Percentiles rank a stretch among this genome's conserved stretches.
Evolutionary conservation across 768 basidiomycete genomes (phyloP).

Genomic region (Suillus plorans): DNA sequence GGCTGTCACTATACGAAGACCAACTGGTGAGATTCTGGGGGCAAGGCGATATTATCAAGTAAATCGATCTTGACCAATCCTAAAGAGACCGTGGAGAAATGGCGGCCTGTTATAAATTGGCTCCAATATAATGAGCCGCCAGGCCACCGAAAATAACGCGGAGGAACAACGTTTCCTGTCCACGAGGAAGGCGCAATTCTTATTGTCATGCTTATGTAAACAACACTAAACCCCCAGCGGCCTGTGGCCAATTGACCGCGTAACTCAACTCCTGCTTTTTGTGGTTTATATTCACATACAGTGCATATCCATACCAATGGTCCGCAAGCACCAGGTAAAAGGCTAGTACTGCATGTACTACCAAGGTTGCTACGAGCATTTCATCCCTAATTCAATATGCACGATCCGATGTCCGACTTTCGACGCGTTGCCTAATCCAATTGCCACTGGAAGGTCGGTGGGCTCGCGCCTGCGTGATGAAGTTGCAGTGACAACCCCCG

Average conservation of each 20-base stretch:
- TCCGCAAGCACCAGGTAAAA: neutral
- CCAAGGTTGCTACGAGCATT: neutral
- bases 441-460: neutral
- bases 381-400: neutral
- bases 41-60: neutral
- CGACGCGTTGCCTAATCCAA: neutral
- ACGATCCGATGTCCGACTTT: conserved; percentile 2
- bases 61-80: conserved; percentile 12
- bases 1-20: neutral
- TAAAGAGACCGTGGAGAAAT: conserved; percentile 3
- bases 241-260: neutral
- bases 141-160: conserved; percentile 3
- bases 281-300: neutral
- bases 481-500: neutral
- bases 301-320: neutral
- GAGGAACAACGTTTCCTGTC: conserved; percentile 8
- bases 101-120: conserved; percentile 8
- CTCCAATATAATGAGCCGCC: neutral
- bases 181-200: conserved; percentile 9
- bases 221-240: neutral
- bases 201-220: neutral
- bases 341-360: neutral
- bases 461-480: neutral
- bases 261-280: neutral
- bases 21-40: neutral